Conservation (phyloP, 345 rosid genomes). For the Corymbia maculata region DNA sequence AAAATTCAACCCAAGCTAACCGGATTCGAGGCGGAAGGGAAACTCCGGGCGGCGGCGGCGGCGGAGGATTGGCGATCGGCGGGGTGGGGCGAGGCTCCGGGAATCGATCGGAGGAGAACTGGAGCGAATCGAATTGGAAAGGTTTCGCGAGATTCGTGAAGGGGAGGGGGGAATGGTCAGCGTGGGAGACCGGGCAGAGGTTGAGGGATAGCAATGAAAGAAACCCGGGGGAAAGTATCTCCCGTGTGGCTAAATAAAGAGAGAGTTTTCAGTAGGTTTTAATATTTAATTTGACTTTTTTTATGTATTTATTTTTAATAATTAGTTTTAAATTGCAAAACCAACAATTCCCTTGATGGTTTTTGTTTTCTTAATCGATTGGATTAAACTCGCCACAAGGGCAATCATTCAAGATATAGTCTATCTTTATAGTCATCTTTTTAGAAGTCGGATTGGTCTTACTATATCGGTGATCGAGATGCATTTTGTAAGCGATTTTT, state of each 20-base stretch:
- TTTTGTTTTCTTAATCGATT: neutral
- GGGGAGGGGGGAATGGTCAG: neutral
- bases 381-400: neutral
- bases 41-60: neutral
- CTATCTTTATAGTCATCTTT: too few species aligned
- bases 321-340: neutral
- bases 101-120: neutral
- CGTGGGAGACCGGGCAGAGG: neutral
- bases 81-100: neutral
- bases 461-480: too few species aligned
- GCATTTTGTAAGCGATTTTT: too few species aligned
- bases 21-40: neutral
- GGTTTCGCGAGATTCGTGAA: neutral
- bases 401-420: too few species aligned
- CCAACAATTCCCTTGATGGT: neutral
- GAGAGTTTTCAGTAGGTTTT: neutral
- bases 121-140: neutral
- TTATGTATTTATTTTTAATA: neutral
- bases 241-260: neutral
- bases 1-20: neutral
- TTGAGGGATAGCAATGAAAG: neutral
- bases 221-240: neutral
- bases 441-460: too few species aligned
- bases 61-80: neutral
- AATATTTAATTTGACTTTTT: neutral